Conservation (phyloP, 2,329 filamentous ascomycete genomes). For the Colletotrichum costaricense region DNA sequence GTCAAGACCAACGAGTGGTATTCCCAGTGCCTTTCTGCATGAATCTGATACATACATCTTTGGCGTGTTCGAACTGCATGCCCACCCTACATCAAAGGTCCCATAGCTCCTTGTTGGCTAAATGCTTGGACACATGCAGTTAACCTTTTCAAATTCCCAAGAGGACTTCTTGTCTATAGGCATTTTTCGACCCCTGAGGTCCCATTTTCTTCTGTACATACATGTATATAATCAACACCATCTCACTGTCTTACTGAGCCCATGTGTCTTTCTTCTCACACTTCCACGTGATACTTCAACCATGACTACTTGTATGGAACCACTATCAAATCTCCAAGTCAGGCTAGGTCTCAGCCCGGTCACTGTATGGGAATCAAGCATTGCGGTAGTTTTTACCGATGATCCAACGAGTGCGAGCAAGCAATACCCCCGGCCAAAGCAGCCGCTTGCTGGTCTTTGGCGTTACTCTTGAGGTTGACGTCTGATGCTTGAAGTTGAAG, state of each 20-base stretch:
- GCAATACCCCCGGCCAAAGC: too few species aligned
- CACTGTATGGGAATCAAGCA: too few species aligned
- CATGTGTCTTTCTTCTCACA: background rate
- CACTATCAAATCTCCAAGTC: too few species aligned
- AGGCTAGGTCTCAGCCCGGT: too few species aligned
- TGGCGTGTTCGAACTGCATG: background rate
- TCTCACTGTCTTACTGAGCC: background rate
- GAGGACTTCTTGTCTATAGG: constrained; percentile 17
- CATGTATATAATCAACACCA: background rate
- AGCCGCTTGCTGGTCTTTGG: too few species aligned
- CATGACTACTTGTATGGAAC: too few species aligned
- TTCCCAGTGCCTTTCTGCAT: constrained; percentile 40
- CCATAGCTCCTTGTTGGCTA: too few species aligned
- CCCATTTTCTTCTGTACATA: constrained; percentile 18
- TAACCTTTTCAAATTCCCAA: background rate
- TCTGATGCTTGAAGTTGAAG: too few species aligned
- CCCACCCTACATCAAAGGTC: background rate
- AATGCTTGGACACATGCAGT: background rate
- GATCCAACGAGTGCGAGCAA: too few species aligned
- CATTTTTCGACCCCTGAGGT: constrained; percentile 16
- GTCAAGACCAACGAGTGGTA: constrained; percentile 43
- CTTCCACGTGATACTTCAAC: too few species aligned
- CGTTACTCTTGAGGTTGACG: too few species aligned
- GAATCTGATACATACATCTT: background rate
- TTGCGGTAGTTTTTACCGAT: too few species aligned